phyloP scores from a whole-genome alignment of 2,329 filamentous ascomycete species.

The Zymoseptoria crescenta region DNA sequence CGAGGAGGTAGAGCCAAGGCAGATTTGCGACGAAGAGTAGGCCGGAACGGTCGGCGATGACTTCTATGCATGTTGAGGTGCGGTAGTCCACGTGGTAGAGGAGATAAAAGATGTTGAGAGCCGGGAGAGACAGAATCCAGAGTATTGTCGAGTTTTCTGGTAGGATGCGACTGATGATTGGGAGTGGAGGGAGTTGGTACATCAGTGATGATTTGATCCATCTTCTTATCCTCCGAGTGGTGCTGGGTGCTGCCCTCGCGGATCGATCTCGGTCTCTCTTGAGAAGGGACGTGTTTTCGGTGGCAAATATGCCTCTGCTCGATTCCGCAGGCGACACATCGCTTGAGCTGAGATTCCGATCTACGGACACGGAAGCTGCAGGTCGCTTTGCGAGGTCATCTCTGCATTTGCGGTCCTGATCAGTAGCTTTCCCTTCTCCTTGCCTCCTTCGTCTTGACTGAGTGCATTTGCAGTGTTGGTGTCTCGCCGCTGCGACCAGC shows the following conservation, averaged over 20 bases:
- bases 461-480: slow-evolving; percentile 29
- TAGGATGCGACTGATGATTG: slow-evolving; percentile 49
- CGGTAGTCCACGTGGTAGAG: slow-evolving; percentile 46
- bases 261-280: neutral
- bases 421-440: neutral
- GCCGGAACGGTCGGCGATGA: slow-evolving; percentile 52
- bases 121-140: slow-evolving; percentile 44
- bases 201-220: slow-evolving; percentile 32
- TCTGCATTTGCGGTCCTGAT: neutral
- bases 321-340: slow-evolving; percentile 27
- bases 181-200: slow-evolving; percentile 52
- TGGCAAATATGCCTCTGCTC: slow-evolving; percentile 45
- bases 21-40: slow-evolving; percentile 46
- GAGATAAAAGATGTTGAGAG: slow-evolving; percentile 51
- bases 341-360: slow-evolving; percentile 28
- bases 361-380: neutral
- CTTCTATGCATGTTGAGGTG: slow-evolving; percentile 25
- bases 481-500: slow-evolving; percentile 30
- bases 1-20: slow-evolving; percentile 53
- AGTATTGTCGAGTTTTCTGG: slow-evolving; percentile 52
- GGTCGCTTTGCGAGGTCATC: neutral
- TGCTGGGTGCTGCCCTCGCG: neutral
- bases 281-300: slow-evolving; percentile 22
- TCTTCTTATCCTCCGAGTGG: neutral
- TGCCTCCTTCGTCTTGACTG: slow-evolving; percentile 3